Evolutionary conservation across 352 stramenopile genomes (phyloP).

Genomic region (Lagenidium sp.): DNA sequence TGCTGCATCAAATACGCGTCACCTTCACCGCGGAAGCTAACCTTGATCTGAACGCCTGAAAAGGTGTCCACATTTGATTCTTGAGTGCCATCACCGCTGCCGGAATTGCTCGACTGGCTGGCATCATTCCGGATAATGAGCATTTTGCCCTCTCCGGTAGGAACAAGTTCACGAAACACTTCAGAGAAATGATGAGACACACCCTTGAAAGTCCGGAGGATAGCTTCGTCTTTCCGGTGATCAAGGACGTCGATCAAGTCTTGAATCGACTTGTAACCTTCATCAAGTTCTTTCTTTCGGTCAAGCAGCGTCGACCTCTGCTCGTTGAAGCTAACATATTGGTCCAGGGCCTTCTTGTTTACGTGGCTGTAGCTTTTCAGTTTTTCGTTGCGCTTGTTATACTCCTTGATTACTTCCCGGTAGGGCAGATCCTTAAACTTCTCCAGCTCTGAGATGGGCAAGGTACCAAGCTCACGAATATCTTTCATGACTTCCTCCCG

Average conservation of each 20-base stretch:
- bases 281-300: slow-evolving; percentile 94
- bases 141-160: slow-evolving; percentile 93
- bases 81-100: slow-evolving; percentile 6
- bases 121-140: slow-evolving; percentile 92
- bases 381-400: slow-evolving; percentile 94
- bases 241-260: slow-evolving; percentile 90
- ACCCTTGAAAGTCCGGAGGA: slow-evolving; percentile 98
- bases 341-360: slow-evolving; percentile 99
- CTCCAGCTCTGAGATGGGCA: slow-evolving; percentile 91
- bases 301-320: slow-evolving; percentile 86
- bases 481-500: slow-evolving; percentile 93
- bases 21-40: slow-evolving; percentile 94
- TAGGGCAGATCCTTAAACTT: slow-evolving; percentile 87
- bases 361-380: slow-evolving; percentile 98
- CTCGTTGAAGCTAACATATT: slow-evolving; percentile 99
- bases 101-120: slow-evolving; percentile 11
- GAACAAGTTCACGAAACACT: slow-evolving; percentile 98
- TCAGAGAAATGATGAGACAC: slow-evolving; percentile 98
- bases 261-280: slow-evolving; percentile 86
- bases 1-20: slow-evolving; percentile 98
- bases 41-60: slow-evolving; percentile 96
- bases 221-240: slow-evolving; percentile 97
- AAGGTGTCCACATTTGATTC: slow-evolving; percentile 87
- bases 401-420: slow-evolving; percentile 89
- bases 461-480: slow-evolving; percentile 95